These are phyloP conservation scores for Trichoderma arundinaceum DNA, from an alignment of 2,329 filamentous ascomycete genomes.

Conservation along the genomic window DNA sequence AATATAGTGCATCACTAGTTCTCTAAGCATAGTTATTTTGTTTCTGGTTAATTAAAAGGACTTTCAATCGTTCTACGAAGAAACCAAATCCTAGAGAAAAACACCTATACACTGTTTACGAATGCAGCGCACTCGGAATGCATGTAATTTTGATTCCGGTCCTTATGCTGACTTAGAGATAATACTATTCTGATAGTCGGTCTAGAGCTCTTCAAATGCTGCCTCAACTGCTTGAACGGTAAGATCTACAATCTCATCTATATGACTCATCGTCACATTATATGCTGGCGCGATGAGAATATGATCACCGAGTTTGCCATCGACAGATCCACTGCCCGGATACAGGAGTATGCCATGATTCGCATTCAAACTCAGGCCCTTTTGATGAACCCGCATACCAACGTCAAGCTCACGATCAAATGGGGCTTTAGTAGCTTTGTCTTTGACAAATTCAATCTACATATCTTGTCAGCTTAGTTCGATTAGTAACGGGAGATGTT, in stretches of 20 bases:
- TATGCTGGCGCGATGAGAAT: slow-evolving; percentile 4
- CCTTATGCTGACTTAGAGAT: too few species aligned
- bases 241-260: neutral
- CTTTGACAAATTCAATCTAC: slow-evolving; percentile 49
- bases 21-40: too few species aligned
- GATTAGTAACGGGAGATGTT: fast-evolving
- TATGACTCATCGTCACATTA: neutral
- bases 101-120: too few species aligned
- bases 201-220: neutral
- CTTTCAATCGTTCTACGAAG: too few species aligned
- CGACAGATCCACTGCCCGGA: neutral
- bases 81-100: too few species aligned
- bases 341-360: neutral
- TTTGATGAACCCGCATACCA: slow-evolving; percentile 6
- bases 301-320: neutral
- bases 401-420: slow-evolving; percentile 38
- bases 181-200: neutral
- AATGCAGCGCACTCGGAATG: too few species aligned
- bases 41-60: too few species aligned
- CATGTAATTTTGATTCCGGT: too few species aligned
- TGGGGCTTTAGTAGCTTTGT: slow-evolving; percentile 45
- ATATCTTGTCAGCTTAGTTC: neutral
- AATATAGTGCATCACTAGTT: too few species aligned
- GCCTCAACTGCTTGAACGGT: neutral
- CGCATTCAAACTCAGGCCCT: neutral